Base-by-base conservation (phyloP, 2,329 filamentous ascomycete genomes). In the Ascochyta koolunga region DNA sequence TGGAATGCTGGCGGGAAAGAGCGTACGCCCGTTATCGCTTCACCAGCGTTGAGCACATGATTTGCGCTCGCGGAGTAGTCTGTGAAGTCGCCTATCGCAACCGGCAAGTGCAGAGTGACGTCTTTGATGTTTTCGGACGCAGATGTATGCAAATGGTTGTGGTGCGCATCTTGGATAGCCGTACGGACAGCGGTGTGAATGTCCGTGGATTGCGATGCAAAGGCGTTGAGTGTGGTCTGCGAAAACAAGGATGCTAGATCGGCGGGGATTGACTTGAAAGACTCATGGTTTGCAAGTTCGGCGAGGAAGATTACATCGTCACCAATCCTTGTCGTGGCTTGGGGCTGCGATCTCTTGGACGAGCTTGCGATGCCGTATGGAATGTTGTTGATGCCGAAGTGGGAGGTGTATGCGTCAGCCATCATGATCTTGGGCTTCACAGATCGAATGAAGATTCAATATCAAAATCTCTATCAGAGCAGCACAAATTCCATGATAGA, bases 21-120 rank as follows among this genome's bases (percentile, higher is more conserved):
- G 2, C 68, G 60, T 1, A 42, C 51, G 8, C 68, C 68, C 13
- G 54, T 35, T 3, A 72, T 60, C 3, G 68, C 68, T 58, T 69
- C 65, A 72, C 78, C 55, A 70, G 79, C 81, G 39, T 85, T 86
- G 41, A 78, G 74, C 24, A 80, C 77, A 56, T 86, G 83, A 38
- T 83, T 78, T 8, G 78, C 72, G 0, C 79, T 82, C 50, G 80
- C 83, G 2, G 79, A 83, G 68, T 84, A 86, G 66, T 86, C 85
- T 38, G 77, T 82, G 62, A 86, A 88, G 31, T 83, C 84, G 4
- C 77, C 77, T 16, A 85, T 79, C 3, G 74, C 67, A 32, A 88
- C 70, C 0, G 86, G 86, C 0, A 87, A 64, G 62, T 86, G 81
- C 59, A 85, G 69, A 4, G 70, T 70, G 16, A 81, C 78, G 27